Evolutionary conservation across 768 basidiomycete species (phyloP), one percentile per base, ranked within the genome.

Genomic region (Pleurotus citrinopileatus): DNA sequence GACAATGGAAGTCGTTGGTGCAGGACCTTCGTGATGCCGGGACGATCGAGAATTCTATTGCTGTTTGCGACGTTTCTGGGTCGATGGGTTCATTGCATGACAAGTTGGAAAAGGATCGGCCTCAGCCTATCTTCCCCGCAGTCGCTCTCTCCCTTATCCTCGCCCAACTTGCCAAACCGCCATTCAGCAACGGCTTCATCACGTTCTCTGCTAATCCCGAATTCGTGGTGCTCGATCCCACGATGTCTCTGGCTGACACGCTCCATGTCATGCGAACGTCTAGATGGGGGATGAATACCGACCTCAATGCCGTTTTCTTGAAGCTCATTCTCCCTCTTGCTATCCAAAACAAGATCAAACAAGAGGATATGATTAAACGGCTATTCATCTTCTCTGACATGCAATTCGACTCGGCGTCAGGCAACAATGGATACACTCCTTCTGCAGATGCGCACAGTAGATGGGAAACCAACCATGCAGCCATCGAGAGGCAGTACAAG

Each of bases 311-410:
- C 0, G 80, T 87, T 15, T 86, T 91, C 65, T 62, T 79, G 40
- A 67, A 81, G 13, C 75, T 89, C 28, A 70, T 90, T 10, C 77
- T 89, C 15, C 82, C 83, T 0, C 76, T 83, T 6, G 87, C 87
- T 5, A 60, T 80, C 54, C 60, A 72, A 63, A 68, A 86, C 59
- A 71, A 80, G 0, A 68, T 91, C n/a, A 70, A 72, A 47, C 77
- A 74, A 53, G 85, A 85, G 48, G 80, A 89, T 43, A 89, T 90
- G 87, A 78, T 90, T 69, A 83, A 86, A 70, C 78, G 84, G 3
- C 68, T 90, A 0, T 89, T 91, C 62, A 75, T 90, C 38, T 90
- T 91, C 64, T 80, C 81, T 2, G 87, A 90, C 62, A 89, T 90
- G 88, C 87, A 89, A 67, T 90, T 90, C 58, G 84, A 89, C 61